Evolutionary conservation across 1,284 basidiomycete species (phyloP).

Genomic region (Irpex rosettiformis): DNA sequence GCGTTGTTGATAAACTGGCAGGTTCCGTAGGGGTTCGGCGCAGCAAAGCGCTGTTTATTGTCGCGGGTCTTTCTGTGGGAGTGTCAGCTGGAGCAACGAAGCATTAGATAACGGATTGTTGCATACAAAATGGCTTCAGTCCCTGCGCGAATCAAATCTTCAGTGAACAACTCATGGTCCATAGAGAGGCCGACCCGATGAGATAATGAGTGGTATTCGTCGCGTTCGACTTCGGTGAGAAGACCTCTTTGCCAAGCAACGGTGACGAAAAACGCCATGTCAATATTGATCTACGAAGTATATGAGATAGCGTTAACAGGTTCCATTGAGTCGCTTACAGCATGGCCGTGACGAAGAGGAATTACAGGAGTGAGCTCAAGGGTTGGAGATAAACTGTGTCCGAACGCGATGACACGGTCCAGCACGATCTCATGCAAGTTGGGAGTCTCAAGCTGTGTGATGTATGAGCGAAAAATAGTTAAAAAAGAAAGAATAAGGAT

Average conservation of each 20-base stretch:
- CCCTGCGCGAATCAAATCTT: slow-evolving; percentile 16
- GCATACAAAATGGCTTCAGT: slow-evolving; percentile 19
- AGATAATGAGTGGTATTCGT: slow-evolving; percentile 18
- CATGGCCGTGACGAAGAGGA: slow-evolving; percentile 21
- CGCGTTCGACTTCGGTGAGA: slow-evolving; percentile 16
- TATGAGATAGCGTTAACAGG: not conserved
- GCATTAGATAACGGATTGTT: not conserved
- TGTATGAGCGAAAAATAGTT: not conserved
- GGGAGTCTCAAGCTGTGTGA: slow-evolving; percentile 16
- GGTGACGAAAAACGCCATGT: slow-evolving; percentile 20
- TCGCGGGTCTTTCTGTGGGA: slow-evolving; percentile 18
- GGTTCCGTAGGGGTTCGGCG: slow-evolving; percentile 17
- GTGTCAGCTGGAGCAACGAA: not conserved
- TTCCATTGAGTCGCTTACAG: not conserved
- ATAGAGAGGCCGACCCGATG: slow-evolving; percentile 20
- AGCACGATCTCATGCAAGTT: slow-evolving; percentile 20
- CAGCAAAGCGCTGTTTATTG: slow-evolving; percentile 20
- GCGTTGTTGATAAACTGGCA: slow-evolving; percentile 20
- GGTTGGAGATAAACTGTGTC: slow-evolving; percentile 19
- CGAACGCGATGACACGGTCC: slow-evolving; percentile 21
- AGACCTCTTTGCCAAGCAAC: slow-evolving; percentile 16
- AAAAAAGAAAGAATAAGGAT: not conserved
- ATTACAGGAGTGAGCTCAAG: slow-evolving; percentile 19
- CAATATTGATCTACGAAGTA: slow-evolving; percentile 18
- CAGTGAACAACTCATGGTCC: slow-evolving; percentile 21